A percentile compares a stretch with the other conserved stretches of the same genome.
phyloP scores from a whole-genome alignment of 805 yeast genomes.

The Brettanomyces sp. region DNA sequence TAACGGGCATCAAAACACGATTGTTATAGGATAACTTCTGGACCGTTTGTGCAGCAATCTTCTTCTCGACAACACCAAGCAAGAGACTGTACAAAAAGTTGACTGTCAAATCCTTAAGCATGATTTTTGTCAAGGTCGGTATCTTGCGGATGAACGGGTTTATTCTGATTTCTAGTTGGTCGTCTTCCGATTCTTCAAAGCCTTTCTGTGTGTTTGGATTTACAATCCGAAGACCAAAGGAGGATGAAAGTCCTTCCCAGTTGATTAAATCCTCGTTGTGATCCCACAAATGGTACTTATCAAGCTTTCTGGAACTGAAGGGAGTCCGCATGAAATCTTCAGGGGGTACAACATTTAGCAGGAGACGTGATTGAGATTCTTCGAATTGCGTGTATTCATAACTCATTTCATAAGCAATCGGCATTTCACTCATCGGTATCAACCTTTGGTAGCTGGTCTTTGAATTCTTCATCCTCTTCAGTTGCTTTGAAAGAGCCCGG shows the following conservation, averaged over 20 bases:
- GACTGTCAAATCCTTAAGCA: background rate
- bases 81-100: background rate
- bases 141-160: slow-evolving; percentile 1
- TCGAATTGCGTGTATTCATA: slow-evolving; percentile 34
- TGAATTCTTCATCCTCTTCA: slow-evolving; percentile 19
- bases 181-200: background rate
- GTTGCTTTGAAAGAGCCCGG: slow-evolving; percentile 24
- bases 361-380: slow-evolving; percentile 20
- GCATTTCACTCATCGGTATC: slow-evolving; percentile 35
- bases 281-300: background rate
- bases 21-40: background rate
- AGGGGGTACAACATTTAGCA: background rate
- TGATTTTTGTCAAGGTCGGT: slow-evolving; percentile 5
- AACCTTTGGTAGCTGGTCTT: slow-evolving; percentile 14
- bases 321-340: background rate
- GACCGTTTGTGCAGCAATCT: background rate
- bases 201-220: too few species aligned
- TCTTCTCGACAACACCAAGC: background rate
- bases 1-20: background rate
- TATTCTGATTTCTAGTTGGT: background rate
- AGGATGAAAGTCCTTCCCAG: background rate
- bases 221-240: too few species aligned
- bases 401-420: slow-evolving; percentile 45
- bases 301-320: background rate
- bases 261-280: slow-evolving; percentile 8